Conservation (phyloP, 805 yeast genomes). For the Starmera dryadoides region DNA sequence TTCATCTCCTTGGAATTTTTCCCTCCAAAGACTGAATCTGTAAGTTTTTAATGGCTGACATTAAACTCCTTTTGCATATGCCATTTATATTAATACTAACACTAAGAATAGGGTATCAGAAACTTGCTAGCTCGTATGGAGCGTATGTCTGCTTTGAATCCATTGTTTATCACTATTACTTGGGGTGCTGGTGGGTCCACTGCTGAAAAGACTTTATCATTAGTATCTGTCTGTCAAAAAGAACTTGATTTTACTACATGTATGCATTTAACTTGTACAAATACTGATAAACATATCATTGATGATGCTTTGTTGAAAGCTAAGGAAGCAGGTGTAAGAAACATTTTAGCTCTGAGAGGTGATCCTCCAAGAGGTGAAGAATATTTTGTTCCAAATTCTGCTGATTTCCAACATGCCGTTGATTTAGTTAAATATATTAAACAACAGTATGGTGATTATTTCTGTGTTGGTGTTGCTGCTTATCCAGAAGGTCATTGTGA, state of each 20-base stretch:
- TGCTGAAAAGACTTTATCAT: constrained; percentile 73
- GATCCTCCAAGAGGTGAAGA: constrained; percentile 85
- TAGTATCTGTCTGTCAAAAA: constrained; percentile 70
- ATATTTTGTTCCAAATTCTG: constrained; percentile 37
- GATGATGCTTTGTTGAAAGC: constrained; percentile 75
- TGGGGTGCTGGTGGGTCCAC: constrained; percentile 99
- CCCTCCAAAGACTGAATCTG: constrained; percentile 90
- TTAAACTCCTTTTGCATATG: not conserved
- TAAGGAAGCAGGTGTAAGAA: constrained; percentile 69
- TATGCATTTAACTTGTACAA: constrained; percentile 93
- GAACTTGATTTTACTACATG: constrained; percentile 84
- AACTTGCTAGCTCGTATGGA: constrained; percentile 81
- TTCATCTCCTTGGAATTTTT: constrained; percentile 90
- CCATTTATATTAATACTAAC: constrained; percentile 2
- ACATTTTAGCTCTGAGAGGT: constrained; percentile 89
- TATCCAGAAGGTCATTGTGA: constrained; percentile 98
- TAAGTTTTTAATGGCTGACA: constrained; percentile 21
- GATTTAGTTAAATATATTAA: constrained; percentile 83
- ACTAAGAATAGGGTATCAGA: constrained; percentile 49
- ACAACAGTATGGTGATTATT: constrained; percentile 63
- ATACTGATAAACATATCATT: constrained; percentile 68
- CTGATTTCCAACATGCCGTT: constrained; percentile 61
- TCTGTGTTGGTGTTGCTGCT: constrained; percentile 95
- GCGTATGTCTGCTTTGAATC: constrained; percentile 84
- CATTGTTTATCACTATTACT: constrained; percentile 85